Base-by-base conservation (phyloP, 805 yeast genomes). In the Wickerhamomyces tratensis region DNA sequence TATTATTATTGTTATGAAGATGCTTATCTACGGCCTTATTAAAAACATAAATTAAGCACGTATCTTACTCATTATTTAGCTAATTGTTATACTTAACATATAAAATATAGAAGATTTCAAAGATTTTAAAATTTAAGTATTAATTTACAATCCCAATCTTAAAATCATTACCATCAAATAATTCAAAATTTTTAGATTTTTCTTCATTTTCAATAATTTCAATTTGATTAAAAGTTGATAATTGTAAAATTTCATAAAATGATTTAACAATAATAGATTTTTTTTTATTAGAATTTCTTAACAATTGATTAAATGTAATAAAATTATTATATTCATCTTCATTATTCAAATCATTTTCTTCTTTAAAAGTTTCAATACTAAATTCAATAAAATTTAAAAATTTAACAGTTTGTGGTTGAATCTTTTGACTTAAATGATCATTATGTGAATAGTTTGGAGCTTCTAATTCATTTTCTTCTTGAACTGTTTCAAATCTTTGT, bases 211-310 rank as follows among this genome's bases (percentile, higher is more conserved):
- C 25, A 7, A 29, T 27, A 20, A 54, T 41, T 1, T 35, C 39
- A 34, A 54, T 29, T 35, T 50, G 44, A 2, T 48, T 48, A 25
- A 52, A 46, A 2, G 58, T 54, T 7, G 56, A 41, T 33, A 55
- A 37, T 41, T 57, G 61, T 33, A 57, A 41, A 3, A 57, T 46
- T 15, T 54, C 57, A 42, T 54, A 55, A 40, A 57, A 55, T 2
- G 59, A 52, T 26, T 49, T 51, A n/a, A 47, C 57, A 33, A 52
- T 39, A 11, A 49, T 43, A 5, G 48, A 33, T 40, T 42, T 51
- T 20, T 25, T 6, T 7, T 13, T 6, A 15, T 25, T 30, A 41
- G 39, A 7, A 36, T 37, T 8, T 47, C 44, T 11, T 31, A 56
- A 31, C n/a, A 56, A 41, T 7, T 47, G 40, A 11, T 40, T 41